Base-by-base conservation (phyloP, 2,329 filamentous ascomycete genomes). In the Fusarium goolgardi region DNA sequence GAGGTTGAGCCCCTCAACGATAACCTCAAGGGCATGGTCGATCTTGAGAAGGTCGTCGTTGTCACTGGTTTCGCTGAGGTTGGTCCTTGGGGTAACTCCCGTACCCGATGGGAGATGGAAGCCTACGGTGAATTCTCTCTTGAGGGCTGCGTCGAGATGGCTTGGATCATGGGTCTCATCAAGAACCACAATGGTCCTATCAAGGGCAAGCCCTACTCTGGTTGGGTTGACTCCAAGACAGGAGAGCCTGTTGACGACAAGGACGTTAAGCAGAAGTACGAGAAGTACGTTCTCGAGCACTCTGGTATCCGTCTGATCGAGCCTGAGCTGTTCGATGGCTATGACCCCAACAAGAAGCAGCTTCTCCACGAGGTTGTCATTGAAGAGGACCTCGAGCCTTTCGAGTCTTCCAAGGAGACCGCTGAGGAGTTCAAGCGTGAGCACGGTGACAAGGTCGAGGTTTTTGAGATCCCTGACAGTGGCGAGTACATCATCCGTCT, bases 81-180 rank as follows among this genome's bases (percentile, higher is more conserved):
- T 65, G 94, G 96, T 47, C 96, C 96, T 10, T 99, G 96, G 96
- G 96, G 96, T 84, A 99, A 98, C 84, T 95, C 96, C 4, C 90
- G 96, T 75, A 99, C 96, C 45, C 90, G 96, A 66, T 99, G 96
- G 96, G 96, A 99, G 84, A 99, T 99, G 95, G 96, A 99, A 80
- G 94, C 96, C 2, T 90, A 94, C 71, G 96, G 96, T 77, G 88
- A 97, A 76, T 99, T 99, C 83, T 98, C 96, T 11, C 88, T 99
- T 16, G 96, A 99, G 80, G 96, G 96, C 31, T 98, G 96, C 75
- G 91, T 99, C 63, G 96, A 99, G 81, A 99, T 99, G 96, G 94
- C 96, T 32, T 99, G 96, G 96, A 93, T 99, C 80, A 99, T 98
- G 95, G 96, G 96, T 76, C 89, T 98, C 63, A 98, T 99, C 84